These are phyloP conservation scores for Neoboletus brunneissimus DNA, from an alignment of 768 basidiomycete species.

Conservation along the genomic window DNA sequence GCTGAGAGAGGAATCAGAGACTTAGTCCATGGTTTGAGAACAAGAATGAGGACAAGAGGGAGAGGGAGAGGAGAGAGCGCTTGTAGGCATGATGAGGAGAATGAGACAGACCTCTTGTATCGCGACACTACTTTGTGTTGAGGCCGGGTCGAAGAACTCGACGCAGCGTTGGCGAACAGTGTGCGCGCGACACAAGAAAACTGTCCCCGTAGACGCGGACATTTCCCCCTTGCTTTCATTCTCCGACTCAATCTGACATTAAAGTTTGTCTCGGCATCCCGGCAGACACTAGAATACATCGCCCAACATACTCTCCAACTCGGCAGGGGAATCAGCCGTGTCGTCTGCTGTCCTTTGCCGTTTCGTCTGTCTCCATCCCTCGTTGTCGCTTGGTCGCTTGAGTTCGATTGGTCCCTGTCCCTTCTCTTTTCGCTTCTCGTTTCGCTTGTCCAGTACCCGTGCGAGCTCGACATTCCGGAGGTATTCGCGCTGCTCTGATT, in stretches of 20 bases:
- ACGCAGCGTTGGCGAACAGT: constrained; percentile 41
- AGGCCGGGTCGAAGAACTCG: constrained; percentile 30
- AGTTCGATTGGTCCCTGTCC: constrained; percentile 45
- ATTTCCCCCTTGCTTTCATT: constrained; percentile 12
- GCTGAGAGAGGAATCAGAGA: constrained; percentile 49
- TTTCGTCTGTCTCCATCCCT: constrained; percentile 12
- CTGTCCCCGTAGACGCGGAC: constrained; percentile 8
- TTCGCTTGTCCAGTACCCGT: constrained; percentile 79
- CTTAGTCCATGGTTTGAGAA: constrained; percentile 42
- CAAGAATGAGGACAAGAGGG: constrained; percentile 53
- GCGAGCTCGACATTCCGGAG: constrained; percentile 93
- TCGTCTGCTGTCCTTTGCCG: constrained; percentile 9
- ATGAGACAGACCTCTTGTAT: constrained; percentile 86
- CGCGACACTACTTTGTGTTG: constrained; percentile 43
- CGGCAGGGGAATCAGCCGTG: constrained; percentile 1
- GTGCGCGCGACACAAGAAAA: constrained; percentile 62
- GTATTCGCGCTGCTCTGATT: constrained; percentile 87
- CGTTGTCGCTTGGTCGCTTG: constrained; percentile 16
- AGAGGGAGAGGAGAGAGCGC: constrained; percentile 65
- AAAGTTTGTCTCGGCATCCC: constrained; percentile 10
- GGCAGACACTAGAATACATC: constrained; percentile 47
- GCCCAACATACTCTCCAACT: constrained; percentile 45
- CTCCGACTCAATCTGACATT: constrained; percentile 28
- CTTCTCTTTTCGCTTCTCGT: constrained; percentile 57
- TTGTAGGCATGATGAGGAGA: constrained; percentile 68